Evolutionary conservation across 2,329 filamentous ascomycete genomes (phyloP), one percentile per base, ranked within the genome.

Genomic region (Colletotrichum theobromicola): DNA sequence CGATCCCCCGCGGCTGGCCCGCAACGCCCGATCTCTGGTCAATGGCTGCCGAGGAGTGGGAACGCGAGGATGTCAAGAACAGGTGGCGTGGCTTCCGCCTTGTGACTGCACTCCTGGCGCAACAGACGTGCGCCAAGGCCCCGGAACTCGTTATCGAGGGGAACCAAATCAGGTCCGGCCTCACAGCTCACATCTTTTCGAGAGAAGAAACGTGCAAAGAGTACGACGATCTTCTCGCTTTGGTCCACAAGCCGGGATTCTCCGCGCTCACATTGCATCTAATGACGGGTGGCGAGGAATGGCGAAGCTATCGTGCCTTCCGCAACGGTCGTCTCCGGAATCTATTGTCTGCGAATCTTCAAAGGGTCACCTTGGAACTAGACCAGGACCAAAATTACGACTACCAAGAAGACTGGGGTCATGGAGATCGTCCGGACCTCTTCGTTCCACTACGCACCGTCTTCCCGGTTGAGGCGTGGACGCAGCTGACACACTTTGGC

Each of bases 71-170:
- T 0, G 72, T 76, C 32, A 79, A 77, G 50, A 37, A 71, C 3
- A 75, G 75, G 18, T 83, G 81, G 79, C 80, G 82, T 12, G 83
- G 82, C 1, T 83, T 84, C 60, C 78, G 78, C 5, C 78, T 77
- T 9, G 76, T 84, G 8, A 77, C 80, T 3, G 53, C 78, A 4
- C 78, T 77, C 10, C 76, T 84, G 7, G 77, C 81, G 3, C 60
- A 77, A 65, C 67, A n/a, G 9, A 21, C 24, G 3, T 37, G 24
- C n/a, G 13, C 34, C 9, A 70, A 75, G 4, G 67, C 87, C 18
- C 75, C 81, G 2, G 84, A 85, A 63, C 75, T 88, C 4, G 46
- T 82, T 5, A 15, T 87, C 6, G 81, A 86, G 62, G 77, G 75
- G 3, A 75, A 81, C 46, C 55, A 76, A 10, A 71, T 84, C 7